A percentile compares a stretch with the other conserved stretches of the same genome.
These are phyloP conservation scores for Stemphylium lycopersici DNA, from an alignment of 2,329 filamentous ascomycete species.

Conservation along the genomic window DNA sequence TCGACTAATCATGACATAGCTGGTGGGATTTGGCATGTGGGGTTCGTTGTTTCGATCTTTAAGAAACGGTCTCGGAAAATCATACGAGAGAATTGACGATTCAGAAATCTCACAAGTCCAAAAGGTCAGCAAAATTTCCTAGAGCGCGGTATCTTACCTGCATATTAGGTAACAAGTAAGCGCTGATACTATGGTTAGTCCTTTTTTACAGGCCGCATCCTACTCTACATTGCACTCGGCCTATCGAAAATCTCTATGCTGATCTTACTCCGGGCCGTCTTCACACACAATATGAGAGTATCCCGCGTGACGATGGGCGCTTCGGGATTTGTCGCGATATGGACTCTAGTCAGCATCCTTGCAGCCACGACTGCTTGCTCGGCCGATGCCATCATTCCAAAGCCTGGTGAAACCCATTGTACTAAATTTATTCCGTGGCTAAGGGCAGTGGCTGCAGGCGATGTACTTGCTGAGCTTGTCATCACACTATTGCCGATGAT, in stretches of 20 bases:
- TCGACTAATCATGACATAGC: background rate
- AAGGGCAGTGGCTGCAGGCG: background rate
- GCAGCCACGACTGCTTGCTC: conserved; percentile 4
- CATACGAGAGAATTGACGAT: background rate
- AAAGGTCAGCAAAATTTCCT: background rate
- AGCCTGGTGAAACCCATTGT: background rate
- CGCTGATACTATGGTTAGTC: background rate
- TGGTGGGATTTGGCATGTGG: conserved; percentile 9
- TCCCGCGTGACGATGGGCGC: background rate
- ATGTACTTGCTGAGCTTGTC: conserved; percentile 3
- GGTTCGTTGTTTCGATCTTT: conserved; percentile 1
- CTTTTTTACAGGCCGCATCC: background rate
- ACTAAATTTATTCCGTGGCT: conserved; percentile 9
- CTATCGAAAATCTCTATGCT: conserved; percentile 10
- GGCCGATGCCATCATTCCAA: conserved; percentile 1
- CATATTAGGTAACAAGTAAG: no score
- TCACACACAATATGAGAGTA: background rate
- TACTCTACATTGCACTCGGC: conserved; percentile 3
- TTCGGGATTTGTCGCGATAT: background rate
- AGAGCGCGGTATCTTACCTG: background rate
- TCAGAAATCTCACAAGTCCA: background rate
- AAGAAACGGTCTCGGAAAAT: conserved; percentile 6
- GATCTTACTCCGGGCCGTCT: conserved; percentile 2
- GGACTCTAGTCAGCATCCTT: conserved; percentile 2
- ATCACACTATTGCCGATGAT: conserved; percentile 6